Evolutionary conservation across 2,329 filamentous ascomycete species (phyloP).

Genomic region (Ophiostoma sp.): DNA sequence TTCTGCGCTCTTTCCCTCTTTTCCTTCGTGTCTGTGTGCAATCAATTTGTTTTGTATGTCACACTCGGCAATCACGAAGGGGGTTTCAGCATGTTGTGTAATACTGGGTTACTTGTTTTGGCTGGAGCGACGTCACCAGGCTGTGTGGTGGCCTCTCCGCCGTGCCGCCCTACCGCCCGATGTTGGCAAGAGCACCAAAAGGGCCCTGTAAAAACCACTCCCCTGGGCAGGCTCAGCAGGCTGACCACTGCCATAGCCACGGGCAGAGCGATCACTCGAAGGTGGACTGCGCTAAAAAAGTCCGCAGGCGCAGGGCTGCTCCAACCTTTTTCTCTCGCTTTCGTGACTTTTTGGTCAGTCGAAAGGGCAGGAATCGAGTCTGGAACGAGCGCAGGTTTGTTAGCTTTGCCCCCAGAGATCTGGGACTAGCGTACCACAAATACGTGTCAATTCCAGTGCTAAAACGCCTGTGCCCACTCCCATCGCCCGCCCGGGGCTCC

Average conservation of each 20-base stretch:
- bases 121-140: slow-evolving; percentile 13
- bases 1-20: not conserved
- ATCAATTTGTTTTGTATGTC: not conserved
- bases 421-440: not conserved
- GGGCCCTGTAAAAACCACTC: not conserved
- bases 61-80: slow-evolving; percentile 9
- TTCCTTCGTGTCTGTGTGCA: not conserved
- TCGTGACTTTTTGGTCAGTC: not conserved
- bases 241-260: slow-evolving; percentile 6
- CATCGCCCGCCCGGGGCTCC: not conserved
- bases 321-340: not conserved
- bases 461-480: not conserved
- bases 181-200: not conserved
- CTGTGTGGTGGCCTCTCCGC: not conserved
- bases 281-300: not conserved
- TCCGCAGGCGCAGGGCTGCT: not conserved
- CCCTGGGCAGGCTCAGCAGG: not conserved
- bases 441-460: not conserved
- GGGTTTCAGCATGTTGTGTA: slow-evolving; percentile 17
- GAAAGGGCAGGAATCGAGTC: not conserved
- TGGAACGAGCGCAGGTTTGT: not conserved
- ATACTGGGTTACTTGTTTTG: slow-evolving; percentile 16
- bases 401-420: not conserved
- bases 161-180: not conserved
- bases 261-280: not conserved